Evolutionary conservation across 2,329 filamentous ascomycete species (phyloP).

Genomic region (Rhexocercosporidium sp.): DNA sequence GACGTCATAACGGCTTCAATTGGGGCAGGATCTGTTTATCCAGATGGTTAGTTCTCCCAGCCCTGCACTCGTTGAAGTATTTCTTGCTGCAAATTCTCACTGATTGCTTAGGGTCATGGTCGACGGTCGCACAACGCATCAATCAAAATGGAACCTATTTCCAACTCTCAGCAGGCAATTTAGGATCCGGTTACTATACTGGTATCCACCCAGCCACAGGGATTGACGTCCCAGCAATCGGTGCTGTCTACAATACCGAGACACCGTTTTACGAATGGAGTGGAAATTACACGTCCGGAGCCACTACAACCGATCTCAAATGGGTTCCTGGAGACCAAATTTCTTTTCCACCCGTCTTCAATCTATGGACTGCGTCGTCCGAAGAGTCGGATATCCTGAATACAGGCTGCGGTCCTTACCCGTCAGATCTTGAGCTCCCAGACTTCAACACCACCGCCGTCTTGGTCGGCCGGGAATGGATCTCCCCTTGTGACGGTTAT

Average conservation of each 20-base stretch:
- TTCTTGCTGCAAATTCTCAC: neutral
- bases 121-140: neutral
- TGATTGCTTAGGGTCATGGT: neutral
- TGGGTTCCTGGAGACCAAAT: neutral
- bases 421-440: neutral
- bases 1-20: conserved; percentile 37
- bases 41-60: neutral
- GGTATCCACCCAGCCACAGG: neutral
- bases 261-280: neutral
- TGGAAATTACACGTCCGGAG: neutral
- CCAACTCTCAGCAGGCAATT: neutral
- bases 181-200: neutral
- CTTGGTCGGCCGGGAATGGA: neutral
- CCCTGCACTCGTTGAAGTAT: neutral
- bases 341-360: neutral
- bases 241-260: neutral
- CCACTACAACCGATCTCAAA: too few relatives aligned
- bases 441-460: neutral
- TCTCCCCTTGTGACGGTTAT: neutral
- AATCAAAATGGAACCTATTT: neutral
- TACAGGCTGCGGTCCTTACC: neutral
- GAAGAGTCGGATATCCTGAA: neutral
- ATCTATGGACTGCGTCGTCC: neutral
- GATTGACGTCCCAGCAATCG: neutral
- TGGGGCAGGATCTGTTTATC: neutral